Percentiles rank a stretch among this genome's conserved stretches.
phyloP scores from a whole-genome alignment of 768 basidiomycete species.

The Rhizopogon vulgaris region DNA sequence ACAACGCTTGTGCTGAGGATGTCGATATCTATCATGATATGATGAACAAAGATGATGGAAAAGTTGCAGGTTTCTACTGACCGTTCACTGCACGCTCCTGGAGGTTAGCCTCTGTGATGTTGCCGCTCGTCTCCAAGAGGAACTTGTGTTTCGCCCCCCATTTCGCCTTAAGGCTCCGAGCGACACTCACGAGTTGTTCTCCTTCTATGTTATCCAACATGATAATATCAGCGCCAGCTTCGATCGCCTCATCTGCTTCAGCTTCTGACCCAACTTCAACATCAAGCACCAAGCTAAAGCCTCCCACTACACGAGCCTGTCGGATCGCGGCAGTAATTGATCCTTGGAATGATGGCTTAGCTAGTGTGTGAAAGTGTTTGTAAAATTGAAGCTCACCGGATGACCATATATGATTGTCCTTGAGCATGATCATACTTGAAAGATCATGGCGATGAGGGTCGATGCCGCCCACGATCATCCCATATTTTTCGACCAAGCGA shows the following conservation, averaged over 20 bases:
- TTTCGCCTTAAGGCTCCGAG: conserved; percentile 64
- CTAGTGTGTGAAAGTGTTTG: neutral
- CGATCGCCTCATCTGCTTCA: conserved; percentile 96
- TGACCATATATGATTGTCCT: conserved; percentile 99
- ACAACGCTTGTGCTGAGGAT: conserved; percentile 88
- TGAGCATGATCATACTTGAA: conserved; percentile 99
- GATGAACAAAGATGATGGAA: neutral
- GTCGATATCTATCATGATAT: conserved; percentile 69
- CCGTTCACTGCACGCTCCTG: conserved; percentile 77
- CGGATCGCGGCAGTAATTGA: conserved; percentile 87
- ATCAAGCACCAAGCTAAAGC: conserved; percentile 87
- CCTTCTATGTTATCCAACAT: conserved; percentile 96
- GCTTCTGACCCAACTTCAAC: conserved; percentile 87
- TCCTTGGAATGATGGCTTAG: conserved; percentile 36
- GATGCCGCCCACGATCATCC: conserved; percentile 95
- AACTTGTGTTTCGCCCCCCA: conserved; percentile 83
- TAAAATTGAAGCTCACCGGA: conserved; percentile 47
- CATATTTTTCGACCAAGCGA: conserved; percentile 96
- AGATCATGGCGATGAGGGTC: conserved; percentile 94
- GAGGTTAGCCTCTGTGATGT: conserved; percentile 86
- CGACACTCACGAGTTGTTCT: conserved; percentile 57
- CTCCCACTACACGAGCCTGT: conserved; percentile 82
- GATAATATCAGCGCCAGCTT: conserved; percentile 89
- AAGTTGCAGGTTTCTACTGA: conserved; percentile 28
- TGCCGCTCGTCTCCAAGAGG: conserved; percentile 90